Evolutionary conservation across 768 basidiomycete genomes (phyloP).

Genomic region (Naganishia onofrii): DNA sequence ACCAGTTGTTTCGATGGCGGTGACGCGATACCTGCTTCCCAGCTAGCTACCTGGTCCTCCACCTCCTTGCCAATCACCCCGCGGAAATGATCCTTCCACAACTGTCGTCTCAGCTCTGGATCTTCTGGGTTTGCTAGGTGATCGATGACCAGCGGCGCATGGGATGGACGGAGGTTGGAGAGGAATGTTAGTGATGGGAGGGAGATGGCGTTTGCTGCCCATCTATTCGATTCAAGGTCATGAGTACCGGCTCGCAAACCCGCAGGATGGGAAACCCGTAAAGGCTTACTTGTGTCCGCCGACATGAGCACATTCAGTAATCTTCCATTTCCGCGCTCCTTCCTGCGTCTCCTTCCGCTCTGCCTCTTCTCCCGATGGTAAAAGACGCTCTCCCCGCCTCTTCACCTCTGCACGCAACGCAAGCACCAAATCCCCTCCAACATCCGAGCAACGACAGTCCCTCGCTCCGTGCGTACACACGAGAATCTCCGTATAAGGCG

Average conservation of each 20-base stretch:
- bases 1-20: neutral
- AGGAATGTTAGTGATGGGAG: slow-evolving; percentile 58
- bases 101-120: neutral
- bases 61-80: slow-evolving; percentile 68
- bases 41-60: slow-evolving; percentile 57
- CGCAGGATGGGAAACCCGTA: slow-evolving; percentile 41
- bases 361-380: neutral
- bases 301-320: slow-evolving; percentile 72
- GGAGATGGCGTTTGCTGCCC: slow-evolving; percentile 51
- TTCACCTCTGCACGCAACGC: slow-evolving; percentile 59
- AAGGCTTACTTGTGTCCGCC: slow-evolving; percentile 76
- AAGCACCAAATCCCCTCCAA: slow-evolving; percentile 61
- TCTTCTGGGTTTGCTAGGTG: slow-evolving; percentile 43
- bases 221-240: slow-evolving; percentile 47
- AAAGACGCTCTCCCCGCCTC: slow-evolving; percentile 45
- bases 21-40: neutral
- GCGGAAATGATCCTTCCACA: slow-evolving; percentile 60
- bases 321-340: slow-evolving; percentile 45
- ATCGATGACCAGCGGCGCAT: slow-evolving; percentile 62
- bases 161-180: slow-evolving; percentile 61
- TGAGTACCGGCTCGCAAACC: slow-evolving; percentile 54
- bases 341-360: neutral
- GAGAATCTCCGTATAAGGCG: slow-evolving; percentile 36
- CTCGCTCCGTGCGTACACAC: slow-evolving; percentile 76
- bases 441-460: slow-evolving; percentile 75